These are phyloP conservation scores for Phoma sp. DNA, from an alignment of 2,329 filamentous ascomycete genomes.

Conservation along the genomic window DNA sequence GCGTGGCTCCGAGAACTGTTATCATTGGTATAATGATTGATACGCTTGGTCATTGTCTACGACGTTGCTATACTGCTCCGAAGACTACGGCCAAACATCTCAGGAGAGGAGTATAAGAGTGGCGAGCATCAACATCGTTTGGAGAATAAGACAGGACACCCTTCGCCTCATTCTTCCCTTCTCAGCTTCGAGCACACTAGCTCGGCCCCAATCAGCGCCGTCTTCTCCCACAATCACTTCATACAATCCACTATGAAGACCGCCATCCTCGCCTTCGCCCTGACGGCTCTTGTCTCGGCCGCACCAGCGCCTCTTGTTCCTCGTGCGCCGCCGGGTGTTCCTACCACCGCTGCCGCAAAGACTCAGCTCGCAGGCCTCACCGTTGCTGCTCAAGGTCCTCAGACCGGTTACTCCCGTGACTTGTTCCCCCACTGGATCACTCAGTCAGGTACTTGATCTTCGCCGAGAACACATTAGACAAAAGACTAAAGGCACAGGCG, in stretches of 20 bases:
- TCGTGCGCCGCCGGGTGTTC: slow-evolving; percentile 67
- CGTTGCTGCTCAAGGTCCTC: slow-evolving; percentile 62
- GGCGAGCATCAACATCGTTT: slow-evolving; percentile 13
- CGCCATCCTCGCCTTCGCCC: slow-evolving; percentile 32
- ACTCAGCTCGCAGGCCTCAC: slow-evolving; percentile 65
- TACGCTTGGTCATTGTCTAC: slow-evolving; percentile 11
- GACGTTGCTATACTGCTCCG: slow-evolving; percentile 5
- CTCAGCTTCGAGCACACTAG: not conserved
- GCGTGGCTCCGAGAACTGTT: slow-evolving; percentile 41
- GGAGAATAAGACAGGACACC: not conserved
- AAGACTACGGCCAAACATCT: not conserved
- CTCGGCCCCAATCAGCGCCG: not conserved
- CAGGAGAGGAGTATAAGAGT: slow-evolving; percentile 25
- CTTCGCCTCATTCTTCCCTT: not conserved
- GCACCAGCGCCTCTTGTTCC: slow-evolving; percentile 39
- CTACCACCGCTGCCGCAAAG: slow-evolving; percentile 63
- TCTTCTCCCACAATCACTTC: not conserved
- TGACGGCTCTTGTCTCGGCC: slow-evolving; percentile 34
- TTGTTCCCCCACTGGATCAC: slow-evolving; percentile 76
- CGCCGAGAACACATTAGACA: not conserved
- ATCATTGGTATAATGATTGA: slow-evolving; percentile 34
- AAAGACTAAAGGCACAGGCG: slow-evolving; percentile 16
- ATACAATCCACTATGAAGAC: slow-evolving; percentile 38
- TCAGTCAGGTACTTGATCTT: slow-evolving; percentile 44
- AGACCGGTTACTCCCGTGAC: slow-evolving; percentile 67